phyloP scores from a whole-genome alignment of 495 filamentous ascomycete genomes.

The Zalerion maritima region DNA sequence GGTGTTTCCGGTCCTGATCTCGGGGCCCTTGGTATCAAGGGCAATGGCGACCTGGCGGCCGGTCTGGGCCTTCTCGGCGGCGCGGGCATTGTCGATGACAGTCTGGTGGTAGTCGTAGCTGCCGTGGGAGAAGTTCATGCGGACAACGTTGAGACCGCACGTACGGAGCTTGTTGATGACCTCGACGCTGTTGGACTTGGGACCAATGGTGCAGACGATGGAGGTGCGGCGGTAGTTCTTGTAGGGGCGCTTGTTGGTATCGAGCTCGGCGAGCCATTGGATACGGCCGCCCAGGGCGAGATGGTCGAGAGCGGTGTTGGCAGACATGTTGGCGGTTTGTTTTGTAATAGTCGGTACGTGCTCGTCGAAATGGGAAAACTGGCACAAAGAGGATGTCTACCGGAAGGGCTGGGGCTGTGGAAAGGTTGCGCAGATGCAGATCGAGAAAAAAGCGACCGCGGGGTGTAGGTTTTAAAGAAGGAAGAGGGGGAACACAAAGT shows the following conservation, averaged over 20 bases:
- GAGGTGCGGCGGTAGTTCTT: constrained; percentile 90
- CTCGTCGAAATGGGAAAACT: no score
- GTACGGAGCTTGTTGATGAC: constrained; percentile 85
- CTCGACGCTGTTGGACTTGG: constrained; percentile 96
- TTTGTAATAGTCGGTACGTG: no score
- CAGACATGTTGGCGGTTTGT: constrained; percentile 35
- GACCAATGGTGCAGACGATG: constrained; percentile 97
- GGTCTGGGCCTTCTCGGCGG: constrained; percentile 56
- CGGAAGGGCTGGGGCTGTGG: no score
- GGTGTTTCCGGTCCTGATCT: constrained; percentile 96
- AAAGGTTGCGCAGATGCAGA: no score
- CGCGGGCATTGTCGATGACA: constrained; percentile 84
- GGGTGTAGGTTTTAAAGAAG: no score
- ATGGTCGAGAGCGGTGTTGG: constrained; percentile 59
- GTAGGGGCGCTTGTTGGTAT: constrained; percentile 61
- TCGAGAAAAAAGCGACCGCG: no score
- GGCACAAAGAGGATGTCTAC: no score
- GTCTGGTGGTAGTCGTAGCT: constrained; percentile 93
- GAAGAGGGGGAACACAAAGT: no score
- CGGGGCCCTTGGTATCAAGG: constrained; percentile 95
- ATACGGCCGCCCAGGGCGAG: constrained; percentile 66
- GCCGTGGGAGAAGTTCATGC: constrained; percentile 99
- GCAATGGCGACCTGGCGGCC: constrained; percentile 93
- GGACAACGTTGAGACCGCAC: constrained; percentile 89
- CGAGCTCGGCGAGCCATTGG: constrained; percentile 73